Evolutionary conservation across 2,329 filamentous ascomycete genomes (phyloP), one percentile per base, ranked within the genome.

Genomic region (Mycogone perniciosa): DNA sequence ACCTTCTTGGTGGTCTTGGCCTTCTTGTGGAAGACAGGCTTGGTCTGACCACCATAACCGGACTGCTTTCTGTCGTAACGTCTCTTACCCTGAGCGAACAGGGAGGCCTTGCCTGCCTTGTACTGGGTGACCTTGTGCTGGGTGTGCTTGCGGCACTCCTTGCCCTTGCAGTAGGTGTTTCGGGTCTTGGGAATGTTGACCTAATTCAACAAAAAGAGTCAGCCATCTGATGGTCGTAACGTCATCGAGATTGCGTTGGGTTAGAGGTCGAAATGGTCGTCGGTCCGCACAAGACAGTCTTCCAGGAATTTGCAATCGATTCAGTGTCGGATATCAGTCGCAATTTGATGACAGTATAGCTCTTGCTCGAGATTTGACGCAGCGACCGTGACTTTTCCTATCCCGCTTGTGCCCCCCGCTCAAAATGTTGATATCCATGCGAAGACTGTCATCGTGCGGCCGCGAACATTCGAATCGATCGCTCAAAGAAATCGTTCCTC

Each of bases 1-100:
- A 99, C 88, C 87, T 99, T 99, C 89, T 99, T 99, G 73, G 93
- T 99, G 66, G 93, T 99, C 88, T 99, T 99, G 64, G 93, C 93
- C 82, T 96, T 97, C 87, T 97, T 99, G 89, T 97, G 93, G 88
- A 97, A 99, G 71, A 99, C 91, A 67, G 95, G 93, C 82, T 99
- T 99, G 71, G 93, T 99, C 82, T 99, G 93, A 91, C 93, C 93
- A 89, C 93, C 93, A 74, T 96, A 97, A 88, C 92, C 92, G 74
- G 86, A 89, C 82, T 97, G 92, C 84, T 97, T 97, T 73, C 90
- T 85, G 80, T 95, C 90, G 81, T 97, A 97, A 86, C 92, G 91
- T 78, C 92, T 89, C 88, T 97, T 99, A 84, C 92, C 92, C 85
- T 99, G 92, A 58, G 90, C 90, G 81, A 90, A 95, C 63, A 92